phyloP scores from a whole-genome alignment of 805 yeast species.

The Wickerhamiella australiensis region DNA sequence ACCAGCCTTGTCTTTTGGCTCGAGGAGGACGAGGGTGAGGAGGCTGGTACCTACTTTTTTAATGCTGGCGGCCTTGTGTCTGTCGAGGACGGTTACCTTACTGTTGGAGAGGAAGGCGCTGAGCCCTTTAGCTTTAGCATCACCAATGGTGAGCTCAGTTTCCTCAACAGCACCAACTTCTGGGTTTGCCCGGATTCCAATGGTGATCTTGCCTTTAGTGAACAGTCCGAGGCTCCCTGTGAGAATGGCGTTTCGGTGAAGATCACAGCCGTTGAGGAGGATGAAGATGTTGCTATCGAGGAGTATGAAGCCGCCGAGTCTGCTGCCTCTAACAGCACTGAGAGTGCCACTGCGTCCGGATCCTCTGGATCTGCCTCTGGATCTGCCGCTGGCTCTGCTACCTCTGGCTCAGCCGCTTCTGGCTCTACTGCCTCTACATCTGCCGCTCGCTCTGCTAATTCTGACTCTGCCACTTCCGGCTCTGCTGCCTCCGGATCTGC shows the following conservation, averaged over 20 bases:
- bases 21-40: background rate
- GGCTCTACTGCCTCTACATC: conserved; percentile 14
- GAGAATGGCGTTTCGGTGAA: background rate
- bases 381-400: conserved; percentile 6
- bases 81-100: background rate
- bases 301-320: background rate
- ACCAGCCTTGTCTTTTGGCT: background rate
- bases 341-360: background rate
- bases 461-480: conserved; percentile 11
- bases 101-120: background rate
- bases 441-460: background rate
- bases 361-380: no score
- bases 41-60: background rate
- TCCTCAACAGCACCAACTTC: background rate
- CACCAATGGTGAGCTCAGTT: background rate
- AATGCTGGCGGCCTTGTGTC: background rate
- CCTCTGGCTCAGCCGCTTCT: conserved; percentile 5
- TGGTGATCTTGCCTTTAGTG: background rate
- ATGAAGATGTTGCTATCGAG: background rate
- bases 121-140: background rate
- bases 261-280: background rate
- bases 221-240: background rate
- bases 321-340: background rate
- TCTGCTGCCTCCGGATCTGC: conserved; percentile 12
- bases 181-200: background rate